Conservation (phyloP, 2,329 filamentous ascomycete species). For the Alternaria novae-zelandiae region DNA sequence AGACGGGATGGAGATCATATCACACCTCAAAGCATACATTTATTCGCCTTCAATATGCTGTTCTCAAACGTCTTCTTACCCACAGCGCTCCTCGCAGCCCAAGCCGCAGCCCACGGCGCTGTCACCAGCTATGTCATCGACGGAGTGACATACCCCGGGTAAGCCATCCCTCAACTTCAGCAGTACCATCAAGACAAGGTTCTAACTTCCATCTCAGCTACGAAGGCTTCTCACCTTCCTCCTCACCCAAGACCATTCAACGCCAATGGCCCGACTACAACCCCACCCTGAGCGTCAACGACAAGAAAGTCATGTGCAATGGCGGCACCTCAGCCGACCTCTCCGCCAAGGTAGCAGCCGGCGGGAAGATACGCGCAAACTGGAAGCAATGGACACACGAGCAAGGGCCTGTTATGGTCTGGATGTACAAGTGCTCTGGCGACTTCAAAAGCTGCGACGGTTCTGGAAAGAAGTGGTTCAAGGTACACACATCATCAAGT, state of each 20-base stretch:
- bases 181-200: constrained; percentile 19
- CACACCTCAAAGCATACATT: neutral
- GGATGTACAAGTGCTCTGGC: constrained; percentile 57
- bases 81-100: constrained; percentile 36
- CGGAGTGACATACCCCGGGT: constrained; percentile 42
- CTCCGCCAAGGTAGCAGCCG: constrained; percentile 57
- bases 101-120: constrained; percentile 44
- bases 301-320: constrained; percentile 63
- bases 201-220: constrained; percentile 55
- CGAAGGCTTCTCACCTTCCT: constrained; percentile 58
- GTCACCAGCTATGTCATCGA: constrained; percentile 47
- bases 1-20: neutral
- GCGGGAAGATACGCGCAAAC: constrained; percentile 58
- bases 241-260: constrained; percentile 61
- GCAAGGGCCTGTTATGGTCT: constrained; percentile 66
- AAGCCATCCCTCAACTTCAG: neutral
- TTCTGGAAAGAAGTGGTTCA: constrained; percentile 63
- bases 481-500: constrained; percentile 47
- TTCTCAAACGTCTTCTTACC: constrained; percentile 45
- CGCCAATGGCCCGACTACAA: constrained; percentile 65
- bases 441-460: constrained; percentile 60
- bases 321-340: constrained; percentile 52
- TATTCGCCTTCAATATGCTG: constrained; percentile 41
- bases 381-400: constrained; percentile 66
- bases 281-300: constrained; percentile 58